A percentile compares a stretch with the other conserved stretches of the same genome.
phyloP scores from a whole-genome alignment of 202 grass and related monocot species.

The Zizania palustris region DNA sequence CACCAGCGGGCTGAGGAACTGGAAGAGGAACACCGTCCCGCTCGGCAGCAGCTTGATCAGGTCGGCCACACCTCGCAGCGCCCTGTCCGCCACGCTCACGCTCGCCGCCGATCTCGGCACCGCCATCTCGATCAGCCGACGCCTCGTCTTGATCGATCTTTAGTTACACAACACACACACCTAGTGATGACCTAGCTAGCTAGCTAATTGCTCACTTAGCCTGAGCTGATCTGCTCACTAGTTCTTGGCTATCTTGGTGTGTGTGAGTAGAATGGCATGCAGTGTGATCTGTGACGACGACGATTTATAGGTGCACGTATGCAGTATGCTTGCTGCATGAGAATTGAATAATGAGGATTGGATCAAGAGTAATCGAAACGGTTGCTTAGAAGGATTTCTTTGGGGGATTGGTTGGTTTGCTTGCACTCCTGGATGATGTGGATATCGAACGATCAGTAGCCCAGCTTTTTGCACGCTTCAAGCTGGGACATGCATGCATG shows the following conservation, averaged over 20 bases:
- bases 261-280: conserved; percentile 11
- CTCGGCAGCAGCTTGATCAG: conserved; percentile 84
- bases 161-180: too few relatives aligned
- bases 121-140: conserved; percentile 20
- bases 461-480: conserved; percentile 38
- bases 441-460: not conserved
- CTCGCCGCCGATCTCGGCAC: not conserved
- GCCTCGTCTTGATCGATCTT: not conserved
- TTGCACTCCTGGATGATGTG: conserved; percentile 51
- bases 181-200: too few relatives aligned
- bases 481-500: conserved; percentile 25
- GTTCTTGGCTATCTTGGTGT: not conserved
- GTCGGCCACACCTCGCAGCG: conserved; percentile 60
- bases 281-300: not conserved
- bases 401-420: conserved; percentile 37
- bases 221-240: not conserved
- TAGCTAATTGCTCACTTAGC: not conserved
- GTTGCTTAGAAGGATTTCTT: conserved; percentile 55
- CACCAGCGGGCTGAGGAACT: conserved; percentile 73
- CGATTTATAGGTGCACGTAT: conserved; percentile 34
- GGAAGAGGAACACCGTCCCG: conserved; percentile 81
- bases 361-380: conserved; percentile 8
- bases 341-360: conserved; percentile 20
- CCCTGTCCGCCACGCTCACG: conserved; percentile 48
- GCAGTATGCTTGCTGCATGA: not conserved